phyloP scores from a whole-genome alignment of 2,329 filamentous ascomycete species.

The Ceratocystis albifundus region DNA sequence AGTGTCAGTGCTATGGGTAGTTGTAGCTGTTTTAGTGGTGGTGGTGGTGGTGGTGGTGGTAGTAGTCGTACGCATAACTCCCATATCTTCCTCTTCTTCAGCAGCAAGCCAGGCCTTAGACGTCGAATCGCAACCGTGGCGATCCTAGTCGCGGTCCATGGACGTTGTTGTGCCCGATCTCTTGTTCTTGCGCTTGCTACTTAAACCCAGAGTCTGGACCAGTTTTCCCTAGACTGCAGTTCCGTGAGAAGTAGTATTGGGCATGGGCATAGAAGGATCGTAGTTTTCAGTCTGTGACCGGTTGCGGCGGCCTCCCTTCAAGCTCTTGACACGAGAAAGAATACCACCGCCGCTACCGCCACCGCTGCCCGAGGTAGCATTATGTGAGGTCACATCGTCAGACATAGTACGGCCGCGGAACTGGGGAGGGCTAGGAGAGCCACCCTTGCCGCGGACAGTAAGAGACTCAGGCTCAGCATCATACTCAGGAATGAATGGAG shows the following conservation, averaged over 20 bases:
- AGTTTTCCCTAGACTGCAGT: slow-evolving; percentile 33
- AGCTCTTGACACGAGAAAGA: slow-evolving; percentile 66
- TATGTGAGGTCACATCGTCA: slow-evolving; percentile 15
- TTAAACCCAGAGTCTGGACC: slow-evolving; percentile 22
- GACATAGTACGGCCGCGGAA: slow-evolving; percentile 19
- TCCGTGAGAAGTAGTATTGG: slow-evolving; percentile 28
- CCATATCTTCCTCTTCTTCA: slow-evolving; percentile 10
- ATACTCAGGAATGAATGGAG: slow-evolving; percentile 44
- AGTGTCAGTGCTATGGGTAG: background rate
- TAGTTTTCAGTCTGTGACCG: slow-evolving; percentile 22
- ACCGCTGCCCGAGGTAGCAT: slow-evolving; percentile 30
- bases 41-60: background rate
- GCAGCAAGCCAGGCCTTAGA: slow-evolving; percentile 5
- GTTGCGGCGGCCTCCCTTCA: slow-evolving; percentile 54
- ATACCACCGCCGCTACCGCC: slow-evolving; percentile 49
- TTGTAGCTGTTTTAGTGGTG: background rate
- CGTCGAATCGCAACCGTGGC: slow-evolving; percentile 9
- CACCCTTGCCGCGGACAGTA: slow-evolving; percentile 34
- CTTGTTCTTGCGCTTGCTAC: slow-evolving; percentile 17
- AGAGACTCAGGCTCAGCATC: slow-evolving; percentile 45
- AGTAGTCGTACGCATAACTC: background rate
- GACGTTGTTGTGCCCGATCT: slow-evolving; percentile 7
- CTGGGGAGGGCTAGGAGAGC: slow-evolving; percentile 14
- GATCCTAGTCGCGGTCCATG: slow-evolving; percentile 12
- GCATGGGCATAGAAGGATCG: slow-evolving; percentile 21